Conservation (phyloP, 495 filamentous ascomycete genomes). For the Aspergillus sclerotioniger region DNA sequence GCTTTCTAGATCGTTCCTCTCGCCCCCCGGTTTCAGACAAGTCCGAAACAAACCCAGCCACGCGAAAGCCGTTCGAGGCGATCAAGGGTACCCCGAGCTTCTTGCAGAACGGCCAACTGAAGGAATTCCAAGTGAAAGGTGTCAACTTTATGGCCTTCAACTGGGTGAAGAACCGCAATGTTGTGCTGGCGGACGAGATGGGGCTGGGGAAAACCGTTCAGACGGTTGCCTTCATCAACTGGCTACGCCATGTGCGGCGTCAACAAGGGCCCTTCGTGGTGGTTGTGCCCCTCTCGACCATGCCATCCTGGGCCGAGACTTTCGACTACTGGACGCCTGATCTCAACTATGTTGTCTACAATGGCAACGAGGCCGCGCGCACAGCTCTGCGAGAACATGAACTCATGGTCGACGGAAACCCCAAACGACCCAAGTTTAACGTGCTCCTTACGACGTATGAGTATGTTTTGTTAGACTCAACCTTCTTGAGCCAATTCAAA, state of each 20-base stretch:
- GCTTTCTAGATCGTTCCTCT: constrained; percentile 77
- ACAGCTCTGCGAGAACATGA: constrained; percentile 84
- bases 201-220: constrained; percentile 98
- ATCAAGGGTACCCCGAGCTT: constrained; percentile 80
- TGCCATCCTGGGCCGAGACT: constrained; percentile 96
- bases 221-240: constrained; percentile 94
- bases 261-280: constrained; percentile 96
- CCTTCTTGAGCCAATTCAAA: constrained; percentile 79
- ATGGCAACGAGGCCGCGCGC: constrained; percentile 78
- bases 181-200: constrained; percentile 98
- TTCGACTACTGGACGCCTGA: constrained; percentile 97
- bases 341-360: constrained; percentile 95
- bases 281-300: constrained; percentile 91
- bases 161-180: constrained; percentile 87
- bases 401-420: constrained; percentile 77
- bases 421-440: constrained; percentile 86
- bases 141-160: constrained; percentile 93
- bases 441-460: constrained; percentile 95
- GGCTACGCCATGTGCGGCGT: constrained; percentile 85
- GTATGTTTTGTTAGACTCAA: constrained; percentile 77
- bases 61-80: constrained; percentile 65
- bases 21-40: constrained; percentile 73
- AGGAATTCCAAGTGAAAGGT: constrained; percentile 91
- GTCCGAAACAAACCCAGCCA: constrained; percentile 69
- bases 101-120: constrained; percentile 78